Evolutionary conservation across 148 eudicot genomes (phyloP), one percentile per base, ranked within the genome.

Genomic region (Beta vulgaris): DNA sequence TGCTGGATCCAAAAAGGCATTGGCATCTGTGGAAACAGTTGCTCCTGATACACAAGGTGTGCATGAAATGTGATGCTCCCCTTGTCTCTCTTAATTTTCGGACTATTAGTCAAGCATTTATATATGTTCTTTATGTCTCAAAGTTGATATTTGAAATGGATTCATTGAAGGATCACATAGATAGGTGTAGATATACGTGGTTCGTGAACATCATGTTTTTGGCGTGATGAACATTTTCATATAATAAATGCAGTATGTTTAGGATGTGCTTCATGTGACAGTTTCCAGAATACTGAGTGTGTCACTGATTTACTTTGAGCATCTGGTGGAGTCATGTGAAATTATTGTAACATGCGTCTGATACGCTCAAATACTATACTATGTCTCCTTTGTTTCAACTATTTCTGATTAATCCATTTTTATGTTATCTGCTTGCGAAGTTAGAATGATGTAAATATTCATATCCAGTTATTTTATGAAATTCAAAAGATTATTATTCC

Each of bases 41-140:
- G 84, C 74, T 53, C 46, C 81, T 72, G 86, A 89, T 77, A 78
- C 76, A 61, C 77, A 83, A 89, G 94, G 97, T 88, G 63, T 71
- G 72, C 29, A 28, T 5, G 11, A 51, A 59, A 69, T 49, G 21
- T 8, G 43, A 31, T 31, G 18, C 66, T 54, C 26, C 26, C 31
- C 12, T 55, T 13, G 23, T 8, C 65, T 51, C 18, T 35, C 2
- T 36, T 36, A 32, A 32, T 48, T 46, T 16, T 34, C 32, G 3
- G 60, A 49, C 26, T n/a, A 70, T 19, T 46, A 32, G 10, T 65
- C 26, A n/a, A 40, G 31, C 49, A 3, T 19, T 35, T 21, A 39
- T n/a, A n/a, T 67, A 15, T 42, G 23, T 64, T 64, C 3, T 15
- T 44, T 18, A 25, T 44, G 54, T 5, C 10, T 4, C 48, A 39